These are phyloP conservation scores for Citrus unshiu DNA, from an alignment of 345 rosid genomes.

Conservation along the genomic window DNA sequence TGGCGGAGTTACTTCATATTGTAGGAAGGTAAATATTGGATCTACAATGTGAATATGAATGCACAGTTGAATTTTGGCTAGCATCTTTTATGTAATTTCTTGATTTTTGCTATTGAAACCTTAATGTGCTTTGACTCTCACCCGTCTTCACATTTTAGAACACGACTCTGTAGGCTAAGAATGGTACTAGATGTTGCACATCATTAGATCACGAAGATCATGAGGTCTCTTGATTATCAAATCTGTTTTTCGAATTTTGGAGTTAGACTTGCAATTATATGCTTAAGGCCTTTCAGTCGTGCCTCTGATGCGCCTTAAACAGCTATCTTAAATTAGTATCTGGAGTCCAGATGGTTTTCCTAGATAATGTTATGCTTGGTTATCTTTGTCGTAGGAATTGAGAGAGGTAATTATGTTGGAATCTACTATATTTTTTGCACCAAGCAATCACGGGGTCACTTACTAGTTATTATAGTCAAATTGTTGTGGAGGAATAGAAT, in stretches of 20 bases:
- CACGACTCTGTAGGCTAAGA: not conserved
- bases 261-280: not conserved
- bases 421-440: not conserved
- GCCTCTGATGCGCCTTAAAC: not conserved
- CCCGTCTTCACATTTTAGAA: not conserved
- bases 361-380: not conserved
- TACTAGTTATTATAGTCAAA: not conserved
- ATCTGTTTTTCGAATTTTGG: not conserved
- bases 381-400: not conserved
- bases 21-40: constrained; percentile 60
- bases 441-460: not conserved
- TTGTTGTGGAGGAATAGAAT: not conserved
- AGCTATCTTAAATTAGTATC: not conserved
- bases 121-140: not conserved
- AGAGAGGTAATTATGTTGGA: not conserved
- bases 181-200: not conserved
- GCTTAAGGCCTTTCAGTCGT: not conserved
- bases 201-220: not conserved
- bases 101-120: not conserved
- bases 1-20: constrained; percentile 82
- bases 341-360: not conserved
- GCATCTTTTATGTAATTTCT: not conserved
- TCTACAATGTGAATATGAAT: not conserved
- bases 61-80: not conserved
- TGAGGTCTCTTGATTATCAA: not conserved